Evolutionary conservation across 352 stramenopile species (phyloP).

Genomic region (Globisporangium rhizosaccharum): DNA sequence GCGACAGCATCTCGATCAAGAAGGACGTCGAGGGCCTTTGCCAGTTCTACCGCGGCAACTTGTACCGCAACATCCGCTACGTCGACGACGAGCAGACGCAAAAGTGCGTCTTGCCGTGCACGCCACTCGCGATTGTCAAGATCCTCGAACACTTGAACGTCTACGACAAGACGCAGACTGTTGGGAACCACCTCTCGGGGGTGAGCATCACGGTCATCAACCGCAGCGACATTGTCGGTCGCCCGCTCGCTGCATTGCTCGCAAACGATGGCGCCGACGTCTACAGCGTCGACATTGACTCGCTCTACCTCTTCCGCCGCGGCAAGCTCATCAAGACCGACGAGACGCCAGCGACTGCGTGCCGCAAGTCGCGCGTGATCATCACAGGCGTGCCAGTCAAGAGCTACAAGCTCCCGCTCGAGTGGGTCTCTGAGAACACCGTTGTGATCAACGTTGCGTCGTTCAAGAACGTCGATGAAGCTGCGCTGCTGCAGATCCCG

Average conservation of each 20-base stretch:
- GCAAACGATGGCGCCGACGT: constrained; percentile 94
- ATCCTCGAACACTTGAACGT: constrained; percentile 91
- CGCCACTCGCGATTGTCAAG: constrained; percentile 93
- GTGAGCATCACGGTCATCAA: constrained; percentile 95
- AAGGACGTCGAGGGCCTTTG: constrained; percentile 97
- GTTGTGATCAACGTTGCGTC: constrained; percentile 96
- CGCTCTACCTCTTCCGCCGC: constrained; percentile 92
- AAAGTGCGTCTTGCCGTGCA: constrained; percentile 97
- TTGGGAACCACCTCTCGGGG: constrained; percentile 66
- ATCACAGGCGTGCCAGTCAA: constrained; percentile 93
- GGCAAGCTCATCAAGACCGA: constrained; percentile 86
- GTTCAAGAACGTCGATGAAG: constrained; percentile 95
- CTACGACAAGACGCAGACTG: constrained; percentile 69
- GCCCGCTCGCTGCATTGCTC: constrained; percentile 93
- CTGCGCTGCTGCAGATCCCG: constrained; percentile 82
- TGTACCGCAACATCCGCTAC: constrained; percentile 97
- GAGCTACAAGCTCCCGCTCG: constrained; percentile 90
- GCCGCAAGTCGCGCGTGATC: constrained; percentile 89
- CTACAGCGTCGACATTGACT: constrained; percentile 95
- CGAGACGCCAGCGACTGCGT: constrained; percentile 82
- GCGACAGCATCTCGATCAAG: constrained; percentile 94
- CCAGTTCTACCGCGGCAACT: constrained; percentile 94
- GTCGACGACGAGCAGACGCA: constrained; percentile 87
- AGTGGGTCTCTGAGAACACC: constrained; percentile 88
- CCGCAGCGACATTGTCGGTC: constrained; percentile 95